Conservation (phyloP, 352 stramenopile species). For the Sclerospora graminicola region DNA sequence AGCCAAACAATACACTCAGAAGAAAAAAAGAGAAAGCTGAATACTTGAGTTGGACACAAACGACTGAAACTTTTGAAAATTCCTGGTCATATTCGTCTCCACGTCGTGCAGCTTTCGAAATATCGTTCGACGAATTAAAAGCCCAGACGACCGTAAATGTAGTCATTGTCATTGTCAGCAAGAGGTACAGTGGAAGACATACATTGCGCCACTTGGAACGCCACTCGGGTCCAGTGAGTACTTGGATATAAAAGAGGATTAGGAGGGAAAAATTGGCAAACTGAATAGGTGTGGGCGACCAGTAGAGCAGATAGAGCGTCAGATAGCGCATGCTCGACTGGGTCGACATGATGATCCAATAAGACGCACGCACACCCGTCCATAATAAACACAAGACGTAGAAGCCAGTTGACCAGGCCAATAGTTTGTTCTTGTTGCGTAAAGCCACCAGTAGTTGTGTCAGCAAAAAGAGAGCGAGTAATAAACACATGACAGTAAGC, state of each 20-base stretch:
- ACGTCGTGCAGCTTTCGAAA: constrained; percentile 47
- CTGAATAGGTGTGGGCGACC: constrained; percentile 78
- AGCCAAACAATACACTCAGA: constrained; percentile 68
- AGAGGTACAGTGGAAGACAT: constrained; percentile 74
- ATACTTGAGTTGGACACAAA: constrained; percentile 76
- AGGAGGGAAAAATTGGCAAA: constrained; percentile 86
- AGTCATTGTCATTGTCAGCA: constrained; percentile 73
- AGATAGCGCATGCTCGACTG: constrained; percentile 67
- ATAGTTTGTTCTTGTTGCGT: constrained; percentile 75
- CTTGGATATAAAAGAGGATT: constrained; percentile 84
- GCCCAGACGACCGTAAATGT: constrained; percentile 82
- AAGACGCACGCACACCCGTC: constrained; percentile 68
- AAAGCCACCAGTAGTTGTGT: constrained; percentile 50
- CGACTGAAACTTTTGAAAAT: constrained; percentile 67
- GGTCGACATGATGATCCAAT: constrained; percentile 79
- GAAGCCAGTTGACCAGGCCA: constrained; percentile 80
- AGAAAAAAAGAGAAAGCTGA: constrained; percentile 74
- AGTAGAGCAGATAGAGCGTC: constrained; percentile 81
- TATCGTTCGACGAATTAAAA: constrained; percentile 79
- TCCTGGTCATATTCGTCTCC: constrained; percentile 80
- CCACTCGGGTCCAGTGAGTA: constrained; percentile 72
- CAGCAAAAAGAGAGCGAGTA: constrained; percentile 65
- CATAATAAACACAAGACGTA: constrained; percentile 72
- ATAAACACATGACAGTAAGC: constrained; percentile 65
- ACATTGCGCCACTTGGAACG: constrained; percentile 60